Evolutionary conservation across 2,329 filamentous ascomycete species (phyloP).

Genomic region (Aspergillus ruber): DNA sequence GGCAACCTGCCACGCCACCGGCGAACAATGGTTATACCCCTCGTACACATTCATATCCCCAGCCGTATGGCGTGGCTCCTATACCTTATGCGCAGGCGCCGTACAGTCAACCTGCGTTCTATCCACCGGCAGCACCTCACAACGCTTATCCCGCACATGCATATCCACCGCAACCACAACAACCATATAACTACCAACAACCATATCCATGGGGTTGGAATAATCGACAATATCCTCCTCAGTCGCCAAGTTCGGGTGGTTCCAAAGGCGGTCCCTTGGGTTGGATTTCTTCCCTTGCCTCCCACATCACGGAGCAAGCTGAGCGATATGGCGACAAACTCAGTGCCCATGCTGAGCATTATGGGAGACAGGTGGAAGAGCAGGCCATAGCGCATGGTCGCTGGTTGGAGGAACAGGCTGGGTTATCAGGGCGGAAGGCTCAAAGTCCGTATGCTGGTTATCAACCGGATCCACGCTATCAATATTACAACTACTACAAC

Average conservation of each 20-base stretch:
- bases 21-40: constrained; percentile 2
- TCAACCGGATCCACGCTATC: constrained; percentile 8
- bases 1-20: constrained; percentile 6
- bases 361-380: constrained; percentile 33
- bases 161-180: constrained; percentile 17
- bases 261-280: constrained; percentile 23
- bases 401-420: constrained; percentile 34
- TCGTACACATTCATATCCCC: constrained; percentile 6
- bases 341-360: constrained; percentile 28
- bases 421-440: constrained; percentile 21
- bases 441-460: constrained; percentile 13
- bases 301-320: constrained; percentile 30
- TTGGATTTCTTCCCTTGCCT: constrained; percentile 30
- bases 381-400: constrained; percentile 31
- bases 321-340: constrained; percentile 28
- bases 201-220: constrained; percentile 23
- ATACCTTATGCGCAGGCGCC: constrained; percentile 9
- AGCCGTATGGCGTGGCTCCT: constrained; percentile 9
- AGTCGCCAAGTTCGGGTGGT: constrained; percentile 11
- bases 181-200: constrained; percentile 14
- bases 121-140: constrained; percentile 8
- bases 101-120: constrained; percentile 17
- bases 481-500: constrained; percentile 9
- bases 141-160: constrained; percentile 16
- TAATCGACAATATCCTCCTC: constrained; percentile 17